Evolutionary conservation across 106 monocot species (phyloP).

Genomic region (Allium cepa): DNA sequence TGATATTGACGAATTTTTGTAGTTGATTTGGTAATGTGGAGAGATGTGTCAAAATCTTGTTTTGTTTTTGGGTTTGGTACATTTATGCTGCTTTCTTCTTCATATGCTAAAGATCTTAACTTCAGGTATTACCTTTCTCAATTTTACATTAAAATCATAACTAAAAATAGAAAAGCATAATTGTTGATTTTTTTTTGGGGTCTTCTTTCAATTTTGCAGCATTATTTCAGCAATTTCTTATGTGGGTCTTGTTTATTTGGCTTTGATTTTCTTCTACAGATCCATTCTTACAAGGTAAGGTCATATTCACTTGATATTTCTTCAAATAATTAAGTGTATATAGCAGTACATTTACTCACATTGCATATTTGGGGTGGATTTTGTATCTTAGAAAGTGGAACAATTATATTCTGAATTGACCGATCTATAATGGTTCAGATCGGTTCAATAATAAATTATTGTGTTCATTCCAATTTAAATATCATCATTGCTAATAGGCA

Average conservation of each 20-base stretch:
- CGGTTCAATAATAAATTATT: no score
- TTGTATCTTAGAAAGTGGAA: no score
- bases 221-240: constrained; percentile 65
- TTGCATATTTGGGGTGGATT: no score
- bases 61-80: constrained; percentile 45
- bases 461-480: no score
- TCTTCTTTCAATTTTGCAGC: constrained; percentile 31
- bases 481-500: no score
- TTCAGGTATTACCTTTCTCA: constrained; percentile 18
- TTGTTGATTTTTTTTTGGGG: neutral
- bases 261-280: constrained; percentile 60
- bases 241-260: constrained; percentile 75
- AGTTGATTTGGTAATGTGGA: constrained; percentile 99
- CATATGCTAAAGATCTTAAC: constrained; percentile 39
- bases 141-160: neutral
- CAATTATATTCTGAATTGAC: no score
- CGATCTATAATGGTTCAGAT: no score
- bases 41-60: constrained; percentile 43
- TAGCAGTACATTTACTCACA: neutral
- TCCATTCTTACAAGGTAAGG: constrained; percentile 64
- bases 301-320: no score
- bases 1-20: neutral
- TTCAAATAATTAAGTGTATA: no score
- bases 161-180: neutral
- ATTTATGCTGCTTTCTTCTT: constrained; percentile 36